Evolutionary conservation across 768 basidiomycete species (phyloP).

Genomic region (Phaeolepiota aurea): DNA sequence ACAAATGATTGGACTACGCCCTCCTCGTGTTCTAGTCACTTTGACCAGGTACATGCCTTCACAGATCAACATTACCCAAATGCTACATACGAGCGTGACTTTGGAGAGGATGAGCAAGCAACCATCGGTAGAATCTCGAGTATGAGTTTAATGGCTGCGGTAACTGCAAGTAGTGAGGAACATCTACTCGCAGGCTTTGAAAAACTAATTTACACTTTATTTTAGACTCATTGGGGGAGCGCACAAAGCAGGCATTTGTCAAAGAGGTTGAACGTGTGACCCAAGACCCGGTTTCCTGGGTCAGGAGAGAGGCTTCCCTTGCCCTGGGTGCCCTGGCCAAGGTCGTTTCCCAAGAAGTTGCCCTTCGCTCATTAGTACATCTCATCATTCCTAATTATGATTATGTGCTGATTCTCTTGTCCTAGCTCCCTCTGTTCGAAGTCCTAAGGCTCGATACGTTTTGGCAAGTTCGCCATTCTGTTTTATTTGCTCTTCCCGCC

Average conservation of each 20-base stretch:
- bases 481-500: conserved; percentile 78
- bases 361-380: conserved; percentile 54
- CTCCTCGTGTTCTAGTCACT: too few relatives aligned
- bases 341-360: conserved; percentile 69
- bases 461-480: conserved; percentile 84
- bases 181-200: conserved; percentile 4
- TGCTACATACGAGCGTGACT: conserved; percentile 13
- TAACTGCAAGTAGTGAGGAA: conserved; percentile 66
- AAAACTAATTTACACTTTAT: conserved; percentile 6
- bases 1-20: too few relatives aligned
- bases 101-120: conserved; percentile 54
- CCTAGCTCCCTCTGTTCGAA: conserved; percentile 76
- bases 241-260: conserved; percentile 57
- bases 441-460: conserved; percentile 55
- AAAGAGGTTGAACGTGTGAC: conserved; percentile 66
- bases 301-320: conserved; percentile 79
- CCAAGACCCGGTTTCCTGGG: conserved; percentile 64
- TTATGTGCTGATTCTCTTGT: conserved; percentile 1
- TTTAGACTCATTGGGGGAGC: conserved; percentile 49
- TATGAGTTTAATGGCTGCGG: conserved; percentile 89
- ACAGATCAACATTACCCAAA: conserved; percentile 2
- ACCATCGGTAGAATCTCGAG: conserved; percentile 81
- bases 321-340: conserved; percentile 87
- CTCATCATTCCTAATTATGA: conserved; percentile 7
- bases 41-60: too few relatives aligned